Percentiles rank a stretch among this genome's conserved stretches.
Conservation (phyloP, 495 filamentous ascomycete species). For the Darksidea phi region DNA sequence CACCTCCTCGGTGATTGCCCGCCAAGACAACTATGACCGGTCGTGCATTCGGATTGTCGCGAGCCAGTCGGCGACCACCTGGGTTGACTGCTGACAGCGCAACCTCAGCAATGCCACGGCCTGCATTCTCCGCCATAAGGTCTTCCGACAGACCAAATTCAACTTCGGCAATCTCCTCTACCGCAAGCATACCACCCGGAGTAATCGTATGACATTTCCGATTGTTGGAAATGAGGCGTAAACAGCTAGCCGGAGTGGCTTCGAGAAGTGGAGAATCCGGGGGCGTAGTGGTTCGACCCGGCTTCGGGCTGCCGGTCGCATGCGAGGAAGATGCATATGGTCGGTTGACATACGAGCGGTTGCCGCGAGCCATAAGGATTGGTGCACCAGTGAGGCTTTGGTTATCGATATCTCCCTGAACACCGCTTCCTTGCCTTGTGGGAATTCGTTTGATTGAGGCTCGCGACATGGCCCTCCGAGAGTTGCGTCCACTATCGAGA, state of each 20-base stretch:
- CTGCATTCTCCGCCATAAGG: slow-evolving; percentile 88
- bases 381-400: slow-evolving; percentile 24
- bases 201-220: slow-evolving; percentile 76
- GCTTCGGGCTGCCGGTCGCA: slow-evolving; percentile 31
- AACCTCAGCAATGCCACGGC: slow-evolving; percentile 80
- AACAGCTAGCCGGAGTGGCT: slow-evolving; percentile 14
- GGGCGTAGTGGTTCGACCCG: slow-evolving; percentile 24
- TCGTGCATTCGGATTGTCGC: slow-evolving; percentile 48
- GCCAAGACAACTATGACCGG: slow-evolving; percentile 78
- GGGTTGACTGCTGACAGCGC: slow-evolving; percentile 59
- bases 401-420: slow-evolving; percentile 23
- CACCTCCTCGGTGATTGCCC: slow-evolving; percentile 83
- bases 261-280: slow-evolving; percentile 29
- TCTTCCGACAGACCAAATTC: slow-evolving; percentile 85
- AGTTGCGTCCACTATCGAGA: slow-evolving; percentile 55
- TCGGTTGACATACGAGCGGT: slow-evolving; percentile 23
- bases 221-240: slow-evolving; percentile 60
- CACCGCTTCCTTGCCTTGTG: slow-evolving; percentile 37
- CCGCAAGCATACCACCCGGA: slow-evolving; percentile 80
- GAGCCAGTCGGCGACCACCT: slow-evolving; percentile 38
- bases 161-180: slow-evolving; percentile 81
- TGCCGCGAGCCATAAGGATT: slow-evolving; percentile 17
- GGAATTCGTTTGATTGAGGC: slow-evolving; percentile 50
- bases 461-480: slow-evolving; percentile 54
- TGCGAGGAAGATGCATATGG: slow-evolving; percentile 32